Evolutionary conservation across 2,329 filamentous ascomycete species (phyloP), one percentile per base, ranked within the genome.

Genomic region (Amylocarpus encephaloides): DNA sequence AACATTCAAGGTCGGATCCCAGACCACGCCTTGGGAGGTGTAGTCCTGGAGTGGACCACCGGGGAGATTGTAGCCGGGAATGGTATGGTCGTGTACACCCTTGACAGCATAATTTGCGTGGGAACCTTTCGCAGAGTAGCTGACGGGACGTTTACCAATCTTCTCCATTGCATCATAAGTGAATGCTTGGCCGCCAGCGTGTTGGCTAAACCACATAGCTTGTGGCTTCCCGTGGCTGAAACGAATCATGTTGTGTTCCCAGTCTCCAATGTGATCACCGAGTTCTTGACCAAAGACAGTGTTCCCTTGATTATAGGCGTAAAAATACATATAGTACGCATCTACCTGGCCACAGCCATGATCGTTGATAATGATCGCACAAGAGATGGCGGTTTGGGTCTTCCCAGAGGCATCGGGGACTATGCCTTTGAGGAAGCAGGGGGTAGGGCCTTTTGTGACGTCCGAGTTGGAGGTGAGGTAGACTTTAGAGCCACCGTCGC

Each of bases 171-270:
- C 70, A 3, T 67, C 56, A 60, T 82, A 86, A 2, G 70, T 73
- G 64, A 85, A 85, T 1, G 82, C 82, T 64, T 85, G 71, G 4
- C 83, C 83, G 54, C 74, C 72, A 29, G 71, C 66, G 62, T 86
- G 83, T 61, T 85, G 82, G 46, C 74, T 79, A 61, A 75, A 85
- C 79, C 80, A 86, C 11, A 85, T 63, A 1, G 72, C 69, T 53
- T 73, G 64, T 0, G 82, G 82, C 1, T 59, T 54, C 9, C 77
- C 77, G 48, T 82, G 70, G 13, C 69, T 46, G 64, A 86, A 86
- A 10, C 82, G 79, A 30, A 86, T 70, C 79, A 83, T 83, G 48
- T 77, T 81, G 63, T 85, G 80, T 61, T 85, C 81, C 80, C 79
- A 82, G 61, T 83, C 80, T 7, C 82, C 82, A 29, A 86, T 76